These are phyloP conservation scores for Coemansia sp. DNA, from an alignment of 192 early-diverging fungal genomes.

Conservation along the genomic window DNA sequence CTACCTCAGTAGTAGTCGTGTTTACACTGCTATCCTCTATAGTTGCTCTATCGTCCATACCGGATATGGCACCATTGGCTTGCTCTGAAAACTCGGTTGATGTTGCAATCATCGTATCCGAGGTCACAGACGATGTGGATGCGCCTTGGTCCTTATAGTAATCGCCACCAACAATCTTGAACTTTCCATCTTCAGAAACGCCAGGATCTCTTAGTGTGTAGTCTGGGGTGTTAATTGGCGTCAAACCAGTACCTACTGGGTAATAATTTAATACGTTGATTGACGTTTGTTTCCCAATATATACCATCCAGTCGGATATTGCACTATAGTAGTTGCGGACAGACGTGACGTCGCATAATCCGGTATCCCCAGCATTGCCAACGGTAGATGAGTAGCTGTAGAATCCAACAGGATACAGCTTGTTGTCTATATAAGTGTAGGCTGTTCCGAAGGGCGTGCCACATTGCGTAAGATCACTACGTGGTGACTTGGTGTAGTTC, in stretches of 20 bases:
- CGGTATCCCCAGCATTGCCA: constrained; percentile 8
- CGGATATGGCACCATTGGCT: not conserved
- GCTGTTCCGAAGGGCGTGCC: constrained; percentile 17
- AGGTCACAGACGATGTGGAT: not conserved
- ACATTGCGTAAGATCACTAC: not conserved
- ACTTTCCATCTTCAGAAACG: not conserved
- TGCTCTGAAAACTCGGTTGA: not conserved
- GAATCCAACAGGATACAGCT: constrained; percentile 24
- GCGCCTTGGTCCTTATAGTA: constrained; percentile 3
- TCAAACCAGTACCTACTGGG: not conserved
- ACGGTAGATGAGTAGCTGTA: constrained; percentile 23
- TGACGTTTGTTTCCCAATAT: constrained; percentile 2
- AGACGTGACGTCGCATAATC: constrained; percentile 14
- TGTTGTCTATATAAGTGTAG: constrained; percentile 11
- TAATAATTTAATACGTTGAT: not conserved
- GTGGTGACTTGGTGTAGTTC: not conserved
- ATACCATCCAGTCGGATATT: constrained; percentile 25
- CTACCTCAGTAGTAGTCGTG: no score
- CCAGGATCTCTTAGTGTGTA: not conserved
- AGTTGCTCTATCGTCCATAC: not conserved
- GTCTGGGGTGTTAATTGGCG: not conserved
- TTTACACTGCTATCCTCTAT: no score
- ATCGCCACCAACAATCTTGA: not conserved
- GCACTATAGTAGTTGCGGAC: constrained; percentile 28
- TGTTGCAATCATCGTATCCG: no score